Percentiles rank a stretch among this genome's conserved stretches.
phyloP scores from a whole-genome alignment of 2,329 filamentous ascomycete genomes.

The Sporothrix pseudoabietina region DNA sequence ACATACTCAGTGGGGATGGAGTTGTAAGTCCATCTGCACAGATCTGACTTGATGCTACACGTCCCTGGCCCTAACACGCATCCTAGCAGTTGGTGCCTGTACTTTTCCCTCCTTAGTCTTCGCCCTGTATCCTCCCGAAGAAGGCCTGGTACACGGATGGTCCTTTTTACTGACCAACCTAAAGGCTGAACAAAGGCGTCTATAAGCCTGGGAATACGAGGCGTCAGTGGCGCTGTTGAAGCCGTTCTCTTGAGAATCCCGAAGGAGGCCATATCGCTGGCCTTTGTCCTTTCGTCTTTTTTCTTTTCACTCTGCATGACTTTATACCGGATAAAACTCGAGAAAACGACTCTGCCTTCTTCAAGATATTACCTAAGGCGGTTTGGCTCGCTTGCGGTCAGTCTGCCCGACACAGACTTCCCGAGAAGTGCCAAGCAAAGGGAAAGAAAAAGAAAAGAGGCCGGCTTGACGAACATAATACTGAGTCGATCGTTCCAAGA shows the following conservation, averaged over 20 bases:
- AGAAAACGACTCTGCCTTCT: neutral
- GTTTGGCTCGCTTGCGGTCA: neutral
- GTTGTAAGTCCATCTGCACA: neutral
- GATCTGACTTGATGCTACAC: neutral
- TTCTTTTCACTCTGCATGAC: too few species aligned
- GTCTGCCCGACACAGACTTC: neutral
- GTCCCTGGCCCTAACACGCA: neutral
- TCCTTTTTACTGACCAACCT: neutral
- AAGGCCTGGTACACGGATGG: neutral
- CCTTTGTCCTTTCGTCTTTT: neutral
- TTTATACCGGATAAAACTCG: neutral
- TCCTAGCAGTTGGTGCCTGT: neutral
- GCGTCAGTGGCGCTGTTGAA: slow-evolving; percentile 3
- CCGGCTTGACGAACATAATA: neutral
- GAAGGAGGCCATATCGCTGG: too few species aligned
- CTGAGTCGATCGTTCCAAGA: neutral
- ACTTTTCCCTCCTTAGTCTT: too few species aligned
- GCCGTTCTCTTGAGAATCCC: neutral
- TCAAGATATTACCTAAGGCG: neutral
- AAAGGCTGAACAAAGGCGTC: neutral
- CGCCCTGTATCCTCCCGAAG: neutral
- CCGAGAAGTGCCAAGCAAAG: slow-evolving; percentile 1
- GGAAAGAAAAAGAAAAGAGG: neutral
- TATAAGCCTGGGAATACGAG: neutral
- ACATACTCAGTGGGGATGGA: neutral